These are phyloP conservation scores for Alternaria ventricosa DNA, from an alignment of 2,329 filamentous ascomycete genomes.

Conservation along the genomic window DNA sequence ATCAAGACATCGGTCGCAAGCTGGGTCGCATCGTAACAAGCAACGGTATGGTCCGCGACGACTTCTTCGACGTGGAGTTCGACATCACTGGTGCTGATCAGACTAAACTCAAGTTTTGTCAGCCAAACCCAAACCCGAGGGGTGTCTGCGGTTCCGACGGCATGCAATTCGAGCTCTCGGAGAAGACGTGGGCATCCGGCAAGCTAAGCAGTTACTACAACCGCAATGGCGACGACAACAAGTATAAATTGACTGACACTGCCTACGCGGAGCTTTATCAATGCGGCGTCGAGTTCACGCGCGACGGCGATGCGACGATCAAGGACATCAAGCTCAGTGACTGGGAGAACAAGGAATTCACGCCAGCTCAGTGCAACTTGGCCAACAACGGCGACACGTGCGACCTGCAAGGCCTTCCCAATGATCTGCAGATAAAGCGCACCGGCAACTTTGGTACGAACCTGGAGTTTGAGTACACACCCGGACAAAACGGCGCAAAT, in stretches of 20 bases:
- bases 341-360: constrained; percentile 2
- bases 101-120: constrained; percentile 10
- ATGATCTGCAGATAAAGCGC: constrained; percentile 11
- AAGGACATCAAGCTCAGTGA: not conserved
- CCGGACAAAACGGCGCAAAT: not conserved
- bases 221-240: constrained; percentile 11
- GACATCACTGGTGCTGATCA: constrained; percentile 9
- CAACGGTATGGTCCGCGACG: not conserved
- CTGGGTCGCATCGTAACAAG: not conserved
- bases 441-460: constrained; percentile 6
- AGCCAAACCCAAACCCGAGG: not conserved
- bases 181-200: constrained; percentile 3
- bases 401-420: constrained; percentile 6
- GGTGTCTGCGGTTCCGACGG: constrained; percentile 11
- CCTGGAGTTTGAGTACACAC: constrained; percentile 11
- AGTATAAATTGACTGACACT: constrained; percentile 5
- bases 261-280: constrained; percentile 13
- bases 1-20: constrained; percentile 5
- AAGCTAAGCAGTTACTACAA: constrained; percentile 14
- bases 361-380: not conserved
- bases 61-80: constrained; percentile 11
- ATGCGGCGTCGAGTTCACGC: constrained; percentile 14
- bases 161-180: constrained; percentile 8
- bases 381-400: constrained; percentile 5
- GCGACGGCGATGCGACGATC: constrained; percentile 6